Percentiles rank a stretch among this genome's conserved stretches.
These are phyloP conservation scores for Phytophthora lateralis DNA, from an alignment of 352 stramenopile species.

Conservation along the genomic window DNA sequence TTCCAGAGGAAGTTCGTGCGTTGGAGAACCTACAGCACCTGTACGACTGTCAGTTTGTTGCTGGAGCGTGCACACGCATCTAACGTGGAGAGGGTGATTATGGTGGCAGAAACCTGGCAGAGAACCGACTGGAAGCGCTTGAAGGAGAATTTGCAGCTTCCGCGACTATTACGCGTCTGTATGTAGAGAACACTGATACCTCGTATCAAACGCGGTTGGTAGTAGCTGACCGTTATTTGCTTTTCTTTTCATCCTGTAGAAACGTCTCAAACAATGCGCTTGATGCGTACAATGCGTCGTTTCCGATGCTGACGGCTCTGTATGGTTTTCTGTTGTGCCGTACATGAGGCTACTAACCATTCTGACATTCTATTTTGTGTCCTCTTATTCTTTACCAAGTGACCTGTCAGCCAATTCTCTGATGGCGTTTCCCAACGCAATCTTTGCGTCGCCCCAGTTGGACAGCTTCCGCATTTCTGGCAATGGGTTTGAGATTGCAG, in stretches of 20 bases:
- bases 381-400: slow-evolving; percentile 20
- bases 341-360: not conserved
- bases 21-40: slow-evolving; percentile 51
- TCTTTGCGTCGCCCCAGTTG: slow-evolving; percentile 55
- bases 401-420: slow-evolving; percentile 64
- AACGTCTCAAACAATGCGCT: slow-evolving; percentile 61
- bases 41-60: slow-evolving; percentile 27
- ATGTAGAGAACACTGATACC: slow-evolving; percentile 14
- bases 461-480: slow-evolving; percentile 48
- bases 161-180: slow-evolving; percentile 45
- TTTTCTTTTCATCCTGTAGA: slow-evolving; percentile 20
- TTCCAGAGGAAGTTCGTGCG: slow-evolving; percentile 48
- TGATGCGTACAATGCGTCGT: slow-evolving; percentile 38
- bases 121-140: slow-evolving; percentile 47
- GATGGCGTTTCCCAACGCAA: slow-evolving; percentile 44
- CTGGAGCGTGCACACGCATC: not conserved
- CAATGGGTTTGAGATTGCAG: slow-evolving; percentile 66
- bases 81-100: slow-evolving; percentile 2
- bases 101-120: slow-evolving; percentile 48
- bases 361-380: slow-evolving; percentile 4
- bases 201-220: not conserved
- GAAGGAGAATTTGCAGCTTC: slow-evolving; percentile 38
- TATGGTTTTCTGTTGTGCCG: slow-evolving; percentile 28
- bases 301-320: slow-evolving; percentile 47
- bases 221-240: slow-evolving; percentile 9